A percentile compares a stretch with the other conserved stretches of the same genome.
phyloP scores from a whole-genome alignment of 441 rosid species.

The Adansonia madagascariensis region DNA sequence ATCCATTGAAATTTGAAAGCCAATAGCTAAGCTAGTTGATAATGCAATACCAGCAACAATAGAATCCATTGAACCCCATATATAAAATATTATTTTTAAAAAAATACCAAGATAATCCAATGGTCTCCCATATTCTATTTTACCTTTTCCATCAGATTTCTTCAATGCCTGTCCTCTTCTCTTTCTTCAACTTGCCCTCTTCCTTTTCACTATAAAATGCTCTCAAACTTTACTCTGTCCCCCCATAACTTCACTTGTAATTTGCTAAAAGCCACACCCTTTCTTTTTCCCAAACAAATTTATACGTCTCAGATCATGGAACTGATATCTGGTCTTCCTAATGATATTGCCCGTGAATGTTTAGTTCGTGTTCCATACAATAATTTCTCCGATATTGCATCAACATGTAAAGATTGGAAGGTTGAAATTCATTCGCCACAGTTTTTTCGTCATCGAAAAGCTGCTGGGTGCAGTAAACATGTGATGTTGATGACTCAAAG shows the following conservation, averaged over 20 bases:
- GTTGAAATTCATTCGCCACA: slow-evolving; percentile 32
- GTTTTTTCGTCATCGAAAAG: slow-evolving; percentile 36
- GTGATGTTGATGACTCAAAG: slow-evolving; percentile 61
- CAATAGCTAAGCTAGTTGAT: background rate
- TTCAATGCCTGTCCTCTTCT: background rate
- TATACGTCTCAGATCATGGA: slow-evolving; percentile 30
- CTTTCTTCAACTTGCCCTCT: background rate
- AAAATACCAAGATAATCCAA: background rate
- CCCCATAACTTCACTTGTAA: background rate
- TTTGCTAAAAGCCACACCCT: background rate
- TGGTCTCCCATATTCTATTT: background rate
- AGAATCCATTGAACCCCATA: slow-evolving; percentile 8
- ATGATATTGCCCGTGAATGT: slow-evolving; percentile 52
- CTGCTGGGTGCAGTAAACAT: slow-evolving; percentile 40
- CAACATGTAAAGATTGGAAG: slow-evolving; percentile 51
- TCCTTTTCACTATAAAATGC: background rate
- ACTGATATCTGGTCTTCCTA: slow-evolving; percentile 44
- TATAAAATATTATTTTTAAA: background rate
- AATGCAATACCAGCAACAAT: background rate
- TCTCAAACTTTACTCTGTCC: background rate
- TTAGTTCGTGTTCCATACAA: slow-evolving; percentile 44
- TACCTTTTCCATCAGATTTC: background rate
- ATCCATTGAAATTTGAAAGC: background rate
- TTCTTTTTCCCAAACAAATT: background rate
- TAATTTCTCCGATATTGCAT: slow-evolving; percentile 33